Conservation (phyloP, 2,329 filamentous ascomycete species). For the Graphiopsis chlorocephala region DNA sequence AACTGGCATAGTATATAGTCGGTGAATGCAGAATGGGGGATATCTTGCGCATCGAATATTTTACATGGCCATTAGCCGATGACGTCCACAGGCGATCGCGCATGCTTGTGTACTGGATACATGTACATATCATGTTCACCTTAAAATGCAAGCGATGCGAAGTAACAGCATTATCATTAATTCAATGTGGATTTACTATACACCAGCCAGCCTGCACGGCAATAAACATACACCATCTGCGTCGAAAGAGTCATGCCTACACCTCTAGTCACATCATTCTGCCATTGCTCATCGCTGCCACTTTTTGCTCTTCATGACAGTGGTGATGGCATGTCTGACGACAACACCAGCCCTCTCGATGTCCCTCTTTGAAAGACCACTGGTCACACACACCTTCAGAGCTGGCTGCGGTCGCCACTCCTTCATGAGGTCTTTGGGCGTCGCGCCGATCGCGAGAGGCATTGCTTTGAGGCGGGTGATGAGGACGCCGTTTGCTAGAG, state of each 20-base stretch:
- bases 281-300: conserved; percentile 26
- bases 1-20: not conserved
- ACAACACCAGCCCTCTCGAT: conserved; percentile 87
- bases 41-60: not conserved
- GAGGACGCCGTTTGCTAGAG: conserved; percentile 81
- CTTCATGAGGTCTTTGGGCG: conserved; percentile 59
- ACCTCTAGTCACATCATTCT: not conserved
- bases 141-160: not conserved
- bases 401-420: conserved; percentile 72
- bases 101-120: not conserved
- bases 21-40: not conserved
- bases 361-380: conserved; percentile 86
- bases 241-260: not conserved
- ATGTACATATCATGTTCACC: not conserved
- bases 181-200: not conserved
- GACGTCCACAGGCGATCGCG: not conserved
- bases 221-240: not conserved
- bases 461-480: conserved; percentile 82
- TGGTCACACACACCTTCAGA: conserved; percentile 87
- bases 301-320: conserved; percentile 65
- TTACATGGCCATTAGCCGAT: not conserved
- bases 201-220: not conserved
- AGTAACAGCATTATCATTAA: conserved; percentile 8
- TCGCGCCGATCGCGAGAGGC: conserved; percentile 57
- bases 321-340: conserved; percentile 90